phyloP scores from a whole-genome alignment of 2,329 filamentous ascomycete species.

The Iodosphaeria phyllophila region DNA sequence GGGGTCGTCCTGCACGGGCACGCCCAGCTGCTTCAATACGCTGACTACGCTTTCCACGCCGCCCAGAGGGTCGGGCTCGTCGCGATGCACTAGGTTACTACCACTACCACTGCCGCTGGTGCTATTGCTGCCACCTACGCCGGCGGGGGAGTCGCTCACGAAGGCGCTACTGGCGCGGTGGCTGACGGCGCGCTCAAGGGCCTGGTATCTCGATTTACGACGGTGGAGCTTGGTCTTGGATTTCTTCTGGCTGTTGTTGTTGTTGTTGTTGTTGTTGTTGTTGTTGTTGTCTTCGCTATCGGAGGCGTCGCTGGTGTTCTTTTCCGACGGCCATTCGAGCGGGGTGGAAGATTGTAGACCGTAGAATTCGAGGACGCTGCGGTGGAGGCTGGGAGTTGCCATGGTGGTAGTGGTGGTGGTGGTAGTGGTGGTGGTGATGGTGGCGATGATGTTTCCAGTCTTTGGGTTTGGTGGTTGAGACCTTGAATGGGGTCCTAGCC shows the following conservation, averaged over 20 bases:
- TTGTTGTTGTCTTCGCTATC: constrained; percentile 43
- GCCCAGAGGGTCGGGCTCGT: constrained; percentile 88
- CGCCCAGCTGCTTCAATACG: constrained; percentile 54
- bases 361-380: constrained; percentile 74
- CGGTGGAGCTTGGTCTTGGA: constrained; percentile 32
- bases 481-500: no score
- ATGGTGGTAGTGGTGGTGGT: constrained; percentile 7
- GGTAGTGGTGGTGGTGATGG: not conserved
- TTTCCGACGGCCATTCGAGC: constrained; percentile 69
- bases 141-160: constrained; percentile 46
- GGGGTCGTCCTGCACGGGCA: constrained; percentile 70
- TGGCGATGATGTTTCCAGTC: not conserved
- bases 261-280: constrained; percentile 47
- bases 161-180: constrained; percentile 46
- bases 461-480: no score
- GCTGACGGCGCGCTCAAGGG: constrained; percentile 58
- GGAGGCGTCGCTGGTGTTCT: constrained; percentile 44
- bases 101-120: constrained; percentile 50
- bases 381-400: constrained; percentile 50
- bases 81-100: constrained; percentile 67
- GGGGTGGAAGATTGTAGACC: constrained; percentile 65
- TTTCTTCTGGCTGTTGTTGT: constrained; percentile 30
- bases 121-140: constrained; percentile 50
- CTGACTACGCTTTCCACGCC: constrained; percentile 71
- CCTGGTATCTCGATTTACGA: constrained; percentile 67